phyloP scores from a whole-genome alignment of 2,329 filamentous ascomycete genomes.

The Dactylonectria estremocensis region DNA sequence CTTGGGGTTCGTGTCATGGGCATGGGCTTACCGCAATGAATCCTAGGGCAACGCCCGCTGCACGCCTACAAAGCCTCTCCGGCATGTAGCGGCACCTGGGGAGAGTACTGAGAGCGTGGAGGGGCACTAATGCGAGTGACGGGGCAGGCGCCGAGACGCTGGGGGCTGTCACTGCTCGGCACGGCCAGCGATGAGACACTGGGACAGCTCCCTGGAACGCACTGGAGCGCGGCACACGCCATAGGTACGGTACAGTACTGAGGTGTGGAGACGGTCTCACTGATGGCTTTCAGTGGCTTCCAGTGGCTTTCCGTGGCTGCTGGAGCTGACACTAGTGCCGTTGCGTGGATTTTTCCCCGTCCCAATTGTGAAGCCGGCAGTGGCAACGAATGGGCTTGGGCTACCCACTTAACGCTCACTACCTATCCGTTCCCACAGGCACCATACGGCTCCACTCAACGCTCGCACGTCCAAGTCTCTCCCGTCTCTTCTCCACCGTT shows the following conservation, averaged over 20 bases:
- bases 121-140: neutral
- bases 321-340: slow-evolving; percentile 2
- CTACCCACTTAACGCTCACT: slow-evolving; percentile 14
- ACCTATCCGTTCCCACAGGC: slow-evolving; percentile 7
- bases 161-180: neutral
- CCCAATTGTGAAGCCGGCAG: neutral
- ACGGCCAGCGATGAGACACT: neutral
- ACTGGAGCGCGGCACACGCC: neutral
- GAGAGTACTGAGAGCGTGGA: neutral
- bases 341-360: slow-evolving; percentile 20
- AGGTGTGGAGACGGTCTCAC: neutral
- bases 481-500: neutral
- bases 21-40: slow-evolving; percentile 2
- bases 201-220: neutral
- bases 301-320: slow-evolving; percentile 1
- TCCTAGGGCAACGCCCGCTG: slow-evolving; percentile 13
- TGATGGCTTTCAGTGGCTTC: neutral
- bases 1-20: neutral
- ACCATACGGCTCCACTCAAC: slow-evolving; percentile 19
- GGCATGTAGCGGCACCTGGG: neutral
- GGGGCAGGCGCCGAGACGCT: neutral
- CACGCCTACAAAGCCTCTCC: slow-evolving; percentile 6
- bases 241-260: too few species aligned
- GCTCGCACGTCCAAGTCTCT: slow-evolving; percentile 18
- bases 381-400: slow-evolving; percentile 4